These are phyloP conservation scores for Pseudogymnoascus sp. DNA, from an alignment of 2,329 filamentous ascomycete genomes.

Conservation along the genomic window DNA sequence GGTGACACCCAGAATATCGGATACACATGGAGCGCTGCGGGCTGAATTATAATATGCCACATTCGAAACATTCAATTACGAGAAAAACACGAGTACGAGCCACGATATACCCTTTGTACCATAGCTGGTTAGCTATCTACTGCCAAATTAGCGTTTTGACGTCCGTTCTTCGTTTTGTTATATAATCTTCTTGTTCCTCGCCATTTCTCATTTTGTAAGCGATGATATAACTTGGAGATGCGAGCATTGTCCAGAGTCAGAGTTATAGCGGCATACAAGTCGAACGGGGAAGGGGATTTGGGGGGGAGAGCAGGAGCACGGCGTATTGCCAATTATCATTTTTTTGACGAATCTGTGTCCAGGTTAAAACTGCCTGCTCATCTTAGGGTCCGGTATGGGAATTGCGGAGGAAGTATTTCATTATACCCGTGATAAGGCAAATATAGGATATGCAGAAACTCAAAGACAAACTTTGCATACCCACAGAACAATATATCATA, in stretches of 20 bases:
- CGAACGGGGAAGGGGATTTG: not conserved
- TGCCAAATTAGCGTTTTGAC: not conserved
- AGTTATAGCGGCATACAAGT: constrained; percentile 1
- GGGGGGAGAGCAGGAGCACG: not conserved
- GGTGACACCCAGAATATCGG: not conserved
- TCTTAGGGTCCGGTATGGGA: not conserved
- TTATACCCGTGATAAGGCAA: not conserved
- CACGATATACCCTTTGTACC: constrained; percentile 6
- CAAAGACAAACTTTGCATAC: not conserved
- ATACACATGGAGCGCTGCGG: not conserved
- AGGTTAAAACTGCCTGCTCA: not conserved
- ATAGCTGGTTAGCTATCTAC: not conserved
- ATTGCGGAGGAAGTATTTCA: not conserved
- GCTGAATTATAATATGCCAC: not conserved
- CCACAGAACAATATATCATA: not conserved
- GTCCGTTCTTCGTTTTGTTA: not conserved
- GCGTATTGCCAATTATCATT: not conserved
- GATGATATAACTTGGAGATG: constrained; percentile 2
- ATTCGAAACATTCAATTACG: not conserved
- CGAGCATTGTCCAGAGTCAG: not conserved
- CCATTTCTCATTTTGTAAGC: not conserved
- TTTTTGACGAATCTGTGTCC: not conserved
- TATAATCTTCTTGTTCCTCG: not conserved
- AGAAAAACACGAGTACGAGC: not conserved
- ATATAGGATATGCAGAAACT: not conserved